phyloP scores from a whole-genome alignment of 2,329 filamentous ascomycete genomes.

The Juglanconis oblonga region DNA sequence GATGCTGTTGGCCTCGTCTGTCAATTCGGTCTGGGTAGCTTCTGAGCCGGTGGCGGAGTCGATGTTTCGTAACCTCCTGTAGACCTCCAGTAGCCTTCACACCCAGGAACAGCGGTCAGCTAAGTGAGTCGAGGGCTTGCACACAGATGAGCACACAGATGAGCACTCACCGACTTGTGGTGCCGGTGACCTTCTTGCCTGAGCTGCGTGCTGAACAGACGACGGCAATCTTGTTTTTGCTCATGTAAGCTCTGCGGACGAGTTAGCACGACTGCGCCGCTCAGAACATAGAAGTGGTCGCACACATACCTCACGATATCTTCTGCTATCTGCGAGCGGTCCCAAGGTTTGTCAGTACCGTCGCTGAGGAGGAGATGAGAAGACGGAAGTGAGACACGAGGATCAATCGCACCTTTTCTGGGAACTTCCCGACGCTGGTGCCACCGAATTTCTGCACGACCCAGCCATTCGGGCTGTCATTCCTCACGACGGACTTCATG shows the following conservation, averaged over 20 bases:
- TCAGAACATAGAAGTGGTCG: conserved; percentile 8
- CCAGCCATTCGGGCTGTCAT: conserved; percentile 55
- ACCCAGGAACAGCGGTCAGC: conserved; percentile 1
- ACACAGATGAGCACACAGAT: not conserved
- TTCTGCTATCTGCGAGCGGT: conserved; percentile 51
- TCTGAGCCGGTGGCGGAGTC: conserved; percentile 51
- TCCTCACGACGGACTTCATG: conserved; percentile 27
- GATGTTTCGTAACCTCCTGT: conserved; percentile 53
- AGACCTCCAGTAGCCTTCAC: conserved; percentile 56
- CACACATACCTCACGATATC: conserved; percentile 62
- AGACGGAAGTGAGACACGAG: conserved; percentile 22
- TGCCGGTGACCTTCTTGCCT: conserved; percentile 90
- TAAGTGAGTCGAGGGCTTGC: not conserved
- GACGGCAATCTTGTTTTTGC: conserved; percentile 74
- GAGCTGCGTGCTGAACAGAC: conserved; percentile 95
- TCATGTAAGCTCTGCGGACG: conserved; percentile 54
- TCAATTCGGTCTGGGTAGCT: conserved; percentile 49
- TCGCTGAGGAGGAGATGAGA: not conserved
- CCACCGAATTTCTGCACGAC: conserved; percentile 94
- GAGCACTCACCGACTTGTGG: conserved; percentile 82
- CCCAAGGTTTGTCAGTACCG: conserved; percentile 14
- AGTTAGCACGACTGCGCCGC: conserved; percentile 2
- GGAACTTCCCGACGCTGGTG: conserved; percentile 93
- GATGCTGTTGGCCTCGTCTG: conserved; percentile 66
- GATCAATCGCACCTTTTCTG: conserved; percentile 52